Evolutionary conservation across 495 filamentous ascomycete species (phyloP), one percentile per base, ranked within the genome.

Genomic region (Darksidea phi): DNA sequence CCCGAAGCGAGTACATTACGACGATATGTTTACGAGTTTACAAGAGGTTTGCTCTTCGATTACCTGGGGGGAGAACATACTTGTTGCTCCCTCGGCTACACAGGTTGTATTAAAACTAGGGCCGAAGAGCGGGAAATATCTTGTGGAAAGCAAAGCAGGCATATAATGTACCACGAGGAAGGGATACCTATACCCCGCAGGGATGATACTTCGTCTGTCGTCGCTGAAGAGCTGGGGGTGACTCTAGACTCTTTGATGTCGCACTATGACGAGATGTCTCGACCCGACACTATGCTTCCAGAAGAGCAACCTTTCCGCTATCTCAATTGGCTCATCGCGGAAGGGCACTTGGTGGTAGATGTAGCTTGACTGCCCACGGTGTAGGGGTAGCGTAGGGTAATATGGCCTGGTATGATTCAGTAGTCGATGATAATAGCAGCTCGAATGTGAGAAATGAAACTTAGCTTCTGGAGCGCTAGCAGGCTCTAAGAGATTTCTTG

Each of bases 271-370:
- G 51, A 54, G 51, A 54, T 54, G 51, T 32, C 51, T 10, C 25
- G 32, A 54, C 51, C 25, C 3, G 25, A 54, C 18, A 54, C 23
- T 11, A 54, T 54, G 51, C 4, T 38, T 38, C 51, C 51, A 54
- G 51, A 37, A n/a, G 24, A 54, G 51, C 51, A 54, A 42, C 51
- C 51, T 38, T 54, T 54, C 20, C 23, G 41, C 12, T 54, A 54
- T 38, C 25, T 54, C 28, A 38, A 54, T 54, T 54, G 51, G 51
- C 37, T 54, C 43, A 18, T 48, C 8, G 43, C 48, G 11, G 48
- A 51, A 51, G 25, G 25, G 8, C 20, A 15, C 18, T 17, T 15
- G 18, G 6, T 17, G 8, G 17, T n/a, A n/a, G 43, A 47, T 18
- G 13, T 15, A 51, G 5, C 23, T 38, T 38, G 36, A 11, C 11